These are phyloP conservation scores for Domatiomyces catenatus DNA, from an alignment of 2,329 filamentous ascomycete genomes.

Conservation along the genomic window DNA sequence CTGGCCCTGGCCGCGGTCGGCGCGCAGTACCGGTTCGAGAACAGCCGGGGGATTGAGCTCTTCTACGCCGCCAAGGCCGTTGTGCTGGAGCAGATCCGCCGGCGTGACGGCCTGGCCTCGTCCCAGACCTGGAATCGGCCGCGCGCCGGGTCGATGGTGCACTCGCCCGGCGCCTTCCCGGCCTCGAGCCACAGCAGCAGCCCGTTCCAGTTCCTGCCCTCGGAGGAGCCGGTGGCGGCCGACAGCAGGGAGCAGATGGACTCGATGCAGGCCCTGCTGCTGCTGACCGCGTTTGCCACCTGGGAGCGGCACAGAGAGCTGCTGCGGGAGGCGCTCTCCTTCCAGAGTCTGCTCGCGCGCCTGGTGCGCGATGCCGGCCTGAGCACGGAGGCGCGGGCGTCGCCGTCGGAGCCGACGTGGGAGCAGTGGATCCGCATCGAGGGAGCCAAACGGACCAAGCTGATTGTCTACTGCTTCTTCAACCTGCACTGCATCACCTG, in stretches of 20 bases:
- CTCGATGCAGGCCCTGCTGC: slow-evolving; percentile 34
- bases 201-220: slow-evolving; percentile 25
- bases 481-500: slow-evolving; percentile 48
- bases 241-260: slow-evolving; percentile 35
- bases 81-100: slow-evolving; percentile 36
- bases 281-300: slow-evolving; percentile 44
- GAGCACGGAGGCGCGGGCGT: slow-evolving; percentile 12
- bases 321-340: slow-evolving; percentile 40
- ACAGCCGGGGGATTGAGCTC: slow-evolving; percentile 38
- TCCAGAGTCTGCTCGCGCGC: slow-evolving; percentile 41
- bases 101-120: slow-evolving; percentile 33
- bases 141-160: slow-evolving; percentile 24
- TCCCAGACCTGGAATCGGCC: slow-evolving; percentile 29
- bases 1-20: slow-evolving; percentile 37
- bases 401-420: slow-evolving; percentile 31
- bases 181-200: slow-evolving; percentile 29
- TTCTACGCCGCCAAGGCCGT: slow-evolving; percentile 43
- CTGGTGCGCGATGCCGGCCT: slow-evolving; percentile 41
- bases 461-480: slow-evolving; percentile 43
- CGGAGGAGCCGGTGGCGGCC: slow-evolving; percentile 15
- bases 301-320: slow-evolving; percentile 45
- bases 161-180: slow-evolving; percentile 25
- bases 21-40: slow-evolving; percentile 35
- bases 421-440: slow-evolving; percentile 40
- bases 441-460: slow-evolving; percentile 38